Evolutionary conservation across 306 rosid species (phyloP).

Genomic region (Lathyrus oleraceus): DNA sequence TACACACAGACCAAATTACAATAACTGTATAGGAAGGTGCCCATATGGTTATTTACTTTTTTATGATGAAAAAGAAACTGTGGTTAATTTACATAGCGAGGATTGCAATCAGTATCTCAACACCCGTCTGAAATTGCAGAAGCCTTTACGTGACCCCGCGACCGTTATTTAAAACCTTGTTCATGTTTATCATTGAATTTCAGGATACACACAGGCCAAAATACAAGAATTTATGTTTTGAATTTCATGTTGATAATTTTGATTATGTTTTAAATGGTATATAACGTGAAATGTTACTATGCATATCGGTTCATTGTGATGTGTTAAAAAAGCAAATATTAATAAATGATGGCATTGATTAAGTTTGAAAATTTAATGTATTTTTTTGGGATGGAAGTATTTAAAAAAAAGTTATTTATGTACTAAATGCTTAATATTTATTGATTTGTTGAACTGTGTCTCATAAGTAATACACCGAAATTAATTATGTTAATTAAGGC

Average conservation of each 20-base stretch:
- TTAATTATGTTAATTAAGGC: neutral
- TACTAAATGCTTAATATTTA: neutral
- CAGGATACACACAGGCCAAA: neutral
- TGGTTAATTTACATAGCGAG: too few relatives aligned
- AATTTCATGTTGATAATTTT: neutral
- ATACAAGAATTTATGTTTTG: neutral
- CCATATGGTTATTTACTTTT: too few relatives aligned
- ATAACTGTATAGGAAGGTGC: too few relatives aligned
- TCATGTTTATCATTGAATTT: conserved; percentile 15
- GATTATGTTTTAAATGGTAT: neutral
- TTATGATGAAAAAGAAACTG: too few relatives aligned
- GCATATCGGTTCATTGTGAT: neutral
- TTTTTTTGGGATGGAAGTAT: neutral
- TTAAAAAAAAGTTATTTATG: neutral
- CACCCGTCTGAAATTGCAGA: too few relatives aligned
- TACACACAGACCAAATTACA: neutral
- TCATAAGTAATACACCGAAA: neutral
- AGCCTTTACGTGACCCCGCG: too few relatives aligned
- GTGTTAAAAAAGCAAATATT: neutral
- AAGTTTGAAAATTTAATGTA: neutral
- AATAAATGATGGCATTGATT: neutral
- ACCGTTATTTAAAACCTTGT: too few relatives aligned
- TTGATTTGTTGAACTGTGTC: neutral
- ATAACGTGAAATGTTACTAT: neutral
- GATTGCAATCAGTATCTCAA: too few relatives aligned